Conservation (phyloP, 768 basidiomycete species). For the Trametes cinnabarina region DNA sequence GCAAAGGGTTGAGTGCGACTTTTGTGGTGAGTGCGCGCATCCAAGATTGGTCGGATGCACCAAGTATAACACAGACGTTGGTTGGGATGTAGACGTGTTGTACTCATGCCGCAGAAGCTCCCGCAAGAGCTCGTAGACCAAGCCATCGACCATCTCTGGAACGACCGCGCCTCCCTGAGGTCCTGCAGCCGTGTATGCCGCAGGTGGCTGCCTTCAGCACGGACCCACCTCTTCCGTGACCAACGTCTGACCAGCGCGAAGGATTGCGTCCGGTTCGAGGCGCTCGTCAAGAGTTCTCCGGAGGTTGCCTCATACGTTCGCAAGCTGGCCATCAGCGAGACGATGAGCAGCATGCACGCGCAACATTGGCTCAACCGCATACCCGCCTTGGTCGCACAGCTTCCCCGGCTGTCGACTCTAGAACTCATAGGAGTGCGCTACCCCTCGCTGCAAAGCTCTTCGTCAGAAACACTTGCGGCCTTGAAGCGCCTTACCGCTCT, state of each 20-base stretch:
- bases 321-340: constrained; percentile 22
- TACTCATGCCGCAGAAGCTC: constrained; percentile 8
- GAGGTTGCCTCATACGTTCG: constrained; percentile 20
- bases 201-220: constrained; percentile 23
- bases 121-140: constrained; percentile 31
- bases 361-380: constrained; percentile 19
- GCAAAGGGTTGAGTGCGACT: not conserved
- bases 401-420: constrained; percentile 9
- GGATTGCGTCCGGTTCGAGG: constrained; percentile 18
- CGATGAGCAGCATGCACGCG: constrained; percentile 5
- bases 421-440: constrained; percentile 16
- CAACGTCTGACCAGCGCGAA: constrained; percentile 13
- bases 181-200: constrained; percentile 23
- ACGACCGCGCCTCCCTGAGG: constrained; percentile 22
- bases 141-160: constrained; percentile 29
- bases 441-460: constrained; percentile 5
- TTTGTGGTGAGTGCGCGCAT: not conserved
- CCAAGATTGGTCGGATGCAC: not conserved
- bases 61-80: no score
- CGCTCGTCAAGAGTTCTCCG: constrained; percentile 18
- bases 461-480: constrained; percentile 1
- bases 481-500: constrained; percentile 12
- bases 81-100: not conserved
- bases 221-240: constrained; percentile 28
- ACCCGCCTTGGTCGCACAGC: constrained; percentile 5